Evolutionary conservation across 2,329 filamentous ascomycete genomes (phyloP).

Genomic region (Chrysoporthe austroafricana): DNA sequence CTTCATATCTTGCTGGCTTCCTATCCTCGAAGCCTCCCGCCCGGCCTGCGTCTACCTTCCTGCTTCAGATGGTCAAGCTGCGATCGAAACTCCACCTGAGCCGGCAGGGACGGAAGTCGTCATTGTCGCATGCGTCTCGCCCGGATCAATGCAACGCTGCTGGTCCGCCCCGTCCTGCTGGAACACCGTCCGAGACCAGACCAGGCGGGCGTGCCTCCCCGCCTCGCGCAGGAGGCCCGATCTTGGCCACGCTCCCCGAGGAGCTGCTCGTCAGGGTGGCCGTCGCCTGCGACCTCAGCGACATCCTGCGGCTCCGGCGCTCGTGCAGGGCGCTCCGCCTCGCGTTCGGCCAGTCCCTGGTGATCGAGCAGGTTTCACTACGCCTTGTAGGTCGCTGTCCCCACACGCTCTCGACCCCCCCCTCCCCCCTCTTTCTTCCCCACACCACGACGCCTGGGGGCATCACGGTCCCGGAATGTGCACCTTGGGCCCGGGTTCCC

Average conservation of each 20-base stretch:
- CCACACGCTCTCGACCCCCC: background rate
- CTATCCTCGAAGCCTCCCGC: constrained; percentile 1
- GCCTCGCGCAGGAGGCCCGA: constrained; percentile 16
- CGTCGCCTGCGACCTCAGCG: constrained; percentile 20
- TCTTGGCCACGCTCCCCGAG: constrained; percentile 24
- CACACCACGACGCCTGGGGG: background rate
- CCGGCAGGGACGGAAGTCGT: constrained; percentile 28
- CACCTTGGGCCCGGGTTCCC: background rate
- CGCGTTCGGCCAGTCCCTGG: constrained; percentile 13
- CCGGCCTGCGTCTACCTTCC: background rate
- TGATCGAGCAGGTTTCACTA: constrained; percentile 19
- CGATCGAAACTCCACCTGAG: constrained; percentile 29
- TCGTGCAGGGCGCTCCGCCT: constrained; percentile 18
- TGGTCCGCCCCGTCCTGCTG: constrained; percentile 12
- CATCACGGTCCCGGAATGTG: no score
- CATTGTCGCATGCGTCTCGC: constrained; percentile 18
- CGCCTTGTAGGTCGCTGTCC: constrained; percentile 21
- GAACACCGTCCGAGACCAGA: constrained; percentile 8
- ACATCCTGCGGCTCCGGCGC: constrained; percentile 21
- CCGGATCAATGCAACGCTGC: constrained; percentile 27
- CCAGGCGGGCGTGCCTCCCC: constrained; percentile 13
- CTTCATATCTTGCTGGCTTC: background rate
- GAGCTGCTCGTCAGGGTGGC: constrained; percentile 25
- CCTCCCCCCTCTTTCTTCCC: background rate
- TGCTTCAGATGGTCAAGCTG: constrained; percentile 27